A percentile compares a stretch with the other conserved stretches of the same genome.
phyloP scores from a whole-genome alignment of 176 grass and related monocot species.

The Stipa capillata region DNA sequence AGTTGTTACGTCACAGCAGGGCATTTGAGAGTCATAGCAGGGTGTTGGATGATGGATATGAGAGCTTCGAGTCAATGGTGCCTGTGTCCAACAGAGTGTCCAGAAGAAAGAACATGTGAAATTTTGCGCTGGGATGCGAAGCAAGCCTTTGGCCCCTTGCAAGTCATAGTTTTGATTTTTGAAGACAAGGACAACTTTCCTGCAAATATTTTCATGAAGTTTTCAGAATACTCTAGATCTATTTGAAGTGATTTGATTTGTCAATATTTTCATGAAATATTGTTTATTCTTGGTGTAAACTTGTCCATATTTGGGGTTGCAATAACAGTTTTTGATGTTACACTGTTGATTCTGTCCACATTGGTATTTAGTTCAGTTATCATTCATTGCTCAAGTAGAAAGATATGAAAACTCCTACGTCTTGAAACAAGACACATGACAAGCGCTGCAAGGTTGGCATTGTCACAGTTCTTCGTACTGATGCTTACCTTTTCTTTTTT shows the following conservation, averaged over 20 bases:
- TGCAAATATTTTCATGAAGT: constrained; percentile 12
- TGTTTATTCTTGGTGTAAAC: constrained; percentile 41
- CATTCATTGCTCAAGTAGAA: not conserved
- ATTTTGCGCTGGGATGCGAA: not conserved
- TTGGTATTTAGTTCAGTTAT: not conserved
- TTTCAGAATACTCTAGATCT: not conserved
- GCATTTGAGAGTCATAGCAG: constrained; percentile 33
- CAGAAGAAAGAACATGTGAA: constrained; percentile 42
- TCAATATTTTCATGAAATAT: constrained; percentile 2
- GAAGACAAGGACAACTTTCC: constrained; percentile 1
- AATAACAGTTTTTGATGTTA: not conserved
- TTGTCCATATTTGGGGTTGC: constrained; percentile 24
- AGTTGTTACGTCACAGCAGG: constrained; percentile 47
- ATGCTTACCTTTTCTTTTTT: not conserved
- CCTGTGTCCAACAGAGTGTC: constrained; percentile 42
- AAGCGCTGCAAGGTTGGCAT: not conserved
- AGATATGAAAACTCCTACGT: not conserved
- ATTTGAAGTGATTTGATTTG: constrained; percentile 13
- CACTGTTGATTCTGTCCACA: not conserved
- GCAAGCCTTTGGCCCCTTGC: not conserved
- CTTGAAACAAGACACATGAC: not conserved
- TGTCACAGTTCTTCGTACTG: not conserved
- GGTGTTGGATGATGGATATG: constrained; percentile 41
- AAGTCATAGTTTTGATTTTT: constrained; percentile 1
- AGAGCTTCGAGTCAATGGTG: constrained; percentile 58